phyloP scores from a whole-genome alignment of 179 eudicot species.

The Sideroxylon spinosum region DNA sequence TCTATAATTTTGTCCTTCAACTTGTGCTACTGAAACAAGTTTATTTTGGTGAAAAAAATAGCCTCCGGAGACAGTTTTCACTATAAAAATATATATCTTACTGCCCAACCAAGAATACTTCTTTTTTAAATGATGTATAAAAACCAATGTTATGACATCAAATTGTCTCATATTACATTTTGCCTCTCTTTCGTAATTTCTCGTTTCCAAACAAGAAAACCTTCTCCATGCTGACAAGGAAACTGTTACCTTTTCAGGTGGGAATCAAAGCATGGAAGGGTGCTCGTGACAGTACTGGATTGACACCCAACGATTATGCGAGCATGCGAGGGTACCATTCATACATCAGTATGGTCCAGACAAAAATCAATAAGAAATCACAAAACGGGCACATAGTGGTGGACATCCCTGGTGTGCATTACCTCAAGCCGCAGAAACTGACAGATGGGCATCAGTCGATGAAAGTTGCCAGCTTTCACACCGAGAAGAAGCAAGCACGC shows the following conservation, averaged over 20 bases:
- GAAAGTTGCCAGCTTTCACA: constrained; percentile 43
- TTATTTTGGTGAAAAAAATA: background rate
- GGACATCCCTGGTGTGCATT: constrained; percentile 40
- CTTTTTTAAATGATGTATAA: too few species aligned
- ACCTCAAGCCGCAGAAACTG: constrained; percentile 26
- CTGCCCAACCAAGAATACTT: background rate
- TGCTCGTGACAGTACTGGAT: constrained; percentile 60
- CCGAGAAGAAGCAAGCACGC: constrained; percentile 32
- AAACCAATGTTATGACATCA: background rate
- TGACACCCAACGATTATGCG: constrained; percentile 79
- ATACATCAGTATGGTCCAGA: constrained; percentile 54
- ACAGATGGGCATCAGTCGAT: constrained; percentile 19
- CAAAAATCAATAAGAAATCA: constrained; percentile 42
- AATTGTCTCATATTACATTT: background rate
- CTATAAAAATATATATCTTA: background rate
- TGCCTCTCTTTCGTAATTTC: too few species aligned
- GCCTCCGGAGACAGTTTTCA: background rate
- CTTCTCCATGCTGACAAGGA: constrained; percentile 14
- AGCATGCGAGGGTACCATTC: constrained; percentile 52
- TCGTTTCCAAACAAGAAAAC: constrained; percentile 1
- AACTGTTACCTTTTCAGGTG: constrained; percentile 40
- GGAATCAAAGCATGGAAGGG: constrained; percentile 80
- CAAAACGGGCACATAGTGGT: constrained; percentile 51
- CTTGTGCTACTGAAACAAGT: background rate
- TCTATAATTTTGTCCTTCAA: background rate